Percentiles rank a stretch among this genome's conserved stretches.
Evolutionary conservation across 2,329 filamentous ascomycete species (phyloP).

Genomic region (Fusarium sp.): DNA sequence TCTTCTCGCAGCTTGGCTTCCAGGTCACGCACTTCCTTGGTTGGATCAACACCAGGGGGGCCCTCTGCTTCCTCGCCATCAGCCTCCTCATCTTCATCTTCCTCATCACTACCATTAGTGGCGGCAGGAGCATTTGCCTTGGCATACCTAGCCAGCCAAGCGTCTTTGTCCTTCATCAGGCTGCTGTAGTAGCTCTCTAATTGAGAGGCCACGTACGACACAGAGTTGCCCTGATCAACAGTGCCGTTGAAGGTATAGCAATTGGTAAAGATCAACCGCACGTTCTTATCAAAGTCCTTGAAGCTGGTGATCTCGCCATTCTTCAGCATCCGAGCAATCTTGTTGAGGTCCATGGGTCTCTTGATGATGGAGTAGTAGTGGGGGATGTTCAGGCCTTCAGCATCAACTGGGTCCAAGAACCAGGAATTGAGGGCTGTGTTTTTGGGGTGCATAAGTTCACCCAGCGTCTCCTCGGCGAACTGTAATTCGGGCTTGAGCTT

Average conservation of each 20-base stretch:
- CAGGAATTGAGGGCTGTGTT: slow-evolving; percentile 75
- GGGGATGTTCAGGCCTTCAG: slow-evolving; percentile 92
- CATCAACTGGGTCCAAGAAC: slow-evolving; percentile 89
- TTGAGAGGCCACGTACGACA: slow-evolving; percentile 77
- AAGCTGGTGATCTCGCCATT: slow-evolving; percentile 82
- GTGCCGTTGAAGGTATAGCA: slow-evolving; percentile 89
- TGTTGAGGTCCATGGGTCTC: slow-evolving; percentile 93
- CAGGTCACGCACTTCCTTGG: slow-evolving; percentile 63
- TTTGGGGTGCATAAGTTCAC: slow-evolving; percentile 81
- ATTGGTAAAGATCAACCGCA: slow-evolving; percentile 86
- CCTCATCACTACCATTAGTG: slow-evolving; percentile 74
- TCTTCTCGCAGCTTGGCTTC: slow-evolving; percentile 66
- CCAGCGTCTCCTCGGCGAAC: slow-evolving; percentile 86
- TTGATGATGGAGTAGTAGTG: slow-evolving; percentile 95
- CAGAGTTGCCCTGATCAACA: slow-evolving; percentile 70
- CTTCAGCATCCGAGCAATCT: slow-evolving; percentile 82
- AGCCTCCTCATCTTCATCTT: slow-evolving; percentile 74
- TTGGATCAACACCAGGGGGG: slow-evolving; percentile 56
- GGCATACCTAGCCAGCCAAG: slow-evolving; percentile 83
- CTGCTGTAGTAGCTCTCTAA: slow-evolving; percentile 80
- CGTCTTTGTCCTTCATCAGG: slow-evolving; percentile 82
- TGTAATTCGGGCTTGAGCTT: slow-evolving; percentile 90
- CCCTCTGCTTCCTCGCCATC: slow-evolving; percentile 61
- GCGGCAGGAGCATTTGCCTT: slow-evolving; percentile 66
- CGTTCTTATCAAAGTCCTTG: slow-evolving; percentile 87